Evolutionary conservation across 2,329 filamentous ascomycete species (phyloP).

Genomic region (Monilinia polystroma): DNA sequence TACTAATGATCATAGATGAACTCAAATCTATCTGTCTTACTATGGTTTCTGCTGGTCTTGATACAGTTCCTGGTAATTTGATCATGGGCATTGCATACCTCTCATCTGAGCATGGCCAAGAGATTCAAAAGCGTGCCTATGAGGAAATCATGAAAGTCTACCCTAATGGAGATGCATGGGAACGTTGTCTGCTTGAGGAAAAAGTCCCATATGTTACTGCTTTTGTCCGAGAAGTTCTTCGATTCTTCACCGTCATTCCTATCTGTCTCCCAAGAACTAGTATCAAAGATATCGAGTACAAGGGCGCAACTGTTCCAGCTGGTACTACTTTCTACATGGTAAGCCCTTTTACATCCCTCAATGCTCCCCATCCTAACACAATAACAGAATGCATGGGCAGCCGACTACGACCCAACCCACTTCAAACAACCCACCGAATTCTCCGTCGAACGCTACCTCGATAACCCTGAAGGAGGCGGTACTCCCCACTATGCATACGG

Average conservation of each 20-base stretch:
- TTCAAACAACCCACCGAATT: conserved; percentile 64
- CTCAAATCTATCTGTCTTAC: conserved; percentile 79
- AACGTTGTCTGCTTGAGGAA: conserved; percentile 68
- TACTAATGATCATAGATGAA: conserved; percentile 57
- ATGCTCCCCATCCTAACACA: conserved; percentile 28
- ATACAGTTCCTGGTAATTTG: conserved; percentile 77
- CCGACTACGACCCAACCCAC: conserved; percentile 68
- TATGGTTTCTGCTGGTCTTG: conserved; percentile 78
- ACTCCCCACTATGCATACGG: conserved; percentile 64
- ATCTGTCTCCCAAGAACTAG: conserved; percentile 72
- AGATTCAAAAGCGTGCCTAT: conserved; percentile 68
- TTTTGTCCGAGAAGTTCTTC: conserved; percentile 73
- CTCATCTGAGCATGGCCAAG: conserved; percentile 63
- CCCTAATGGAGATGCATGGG: conserved; percentile 74
- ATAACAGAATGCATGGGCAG: conserved; percentile 66
- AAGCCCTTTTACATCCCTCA: not conserved
- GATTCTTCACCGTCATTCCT: conserved; percentile 78
- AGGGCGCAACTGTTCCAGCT: conserved; percentile 65
- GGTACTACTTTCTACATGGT: conserved; percentile 64
- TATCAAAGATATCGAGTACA: conserved; percentile 70
- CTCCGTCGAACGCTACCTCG: conserved; percentile 68
- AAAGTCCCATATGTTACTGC: conserved; percentile 76
- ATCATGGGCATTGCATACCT: conserved; percentile 79
- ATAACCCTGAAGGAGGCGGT: conserved; percentile 49
- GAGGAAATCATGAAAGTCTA: conserved; percentile 70